Evolutionary conservation across 371 early-diverging fungal species (phyloP).

Genomic region (Syncephalis fuscata): DNA sequence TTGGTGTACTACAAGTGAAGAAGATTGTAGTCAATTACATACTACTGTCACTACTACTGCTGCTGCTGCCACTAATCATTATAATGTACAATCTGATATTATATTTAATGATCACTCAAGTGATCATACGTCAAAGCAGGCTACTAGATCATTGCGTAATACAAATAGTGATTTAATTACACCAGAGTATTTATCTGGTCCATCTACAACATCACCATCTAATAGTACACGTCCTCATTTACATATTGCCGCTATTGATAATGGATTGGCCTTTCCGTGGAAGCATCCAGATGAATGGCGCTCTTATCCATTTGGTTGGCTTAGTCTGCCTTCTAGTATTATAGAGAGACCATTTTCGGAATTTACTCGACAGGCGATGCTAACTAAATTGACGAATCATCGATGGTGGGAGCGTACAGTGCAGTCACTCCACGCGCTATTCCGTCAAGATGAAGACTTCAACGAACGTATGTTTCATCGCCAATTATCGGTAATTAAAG

Average conservation of each 20-base stretch:
- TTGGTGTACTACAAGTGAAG: no score
- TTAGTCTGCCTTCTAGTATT: constrained; percentile 39
- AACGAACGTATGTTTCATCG: constrained; percentile 60
- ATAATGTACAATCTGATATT: no score
- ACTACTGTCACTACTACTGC: no score
- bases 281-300: constrained; percentile 85
- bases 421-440: constrained; percentile 39
- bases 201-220: no score
- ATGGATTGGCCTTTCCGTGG: constrained; percentile 83
- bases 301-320: constrained; percentile 83
- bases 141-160: no score
- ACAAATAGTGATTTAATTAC: no score
- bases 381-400: constrained; percentile 47
- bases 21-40: no score
- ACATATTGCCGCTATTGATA: constrained; percentile 76
- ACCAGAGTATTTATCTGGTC: no score
- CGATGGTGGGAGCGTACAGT: constrained; percentile 68
- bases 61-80: neutral
- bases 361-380: constrained; percentile 38
- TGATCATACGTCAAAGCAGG: no score
- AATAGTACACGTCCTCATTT: constrained; percentile 21
- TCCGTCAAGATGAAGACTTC: constrained; percentile 54
- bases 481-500: constrained; percentile 71
- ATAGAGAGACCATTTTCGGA: constrained; percentile 46
- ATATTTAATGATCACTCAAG: no score